Evolutionary conservation across 2,329 filamentous ascomycete genomes (phyloP).

Genomic region (Pseudogymnoascus sp.): DNA sequence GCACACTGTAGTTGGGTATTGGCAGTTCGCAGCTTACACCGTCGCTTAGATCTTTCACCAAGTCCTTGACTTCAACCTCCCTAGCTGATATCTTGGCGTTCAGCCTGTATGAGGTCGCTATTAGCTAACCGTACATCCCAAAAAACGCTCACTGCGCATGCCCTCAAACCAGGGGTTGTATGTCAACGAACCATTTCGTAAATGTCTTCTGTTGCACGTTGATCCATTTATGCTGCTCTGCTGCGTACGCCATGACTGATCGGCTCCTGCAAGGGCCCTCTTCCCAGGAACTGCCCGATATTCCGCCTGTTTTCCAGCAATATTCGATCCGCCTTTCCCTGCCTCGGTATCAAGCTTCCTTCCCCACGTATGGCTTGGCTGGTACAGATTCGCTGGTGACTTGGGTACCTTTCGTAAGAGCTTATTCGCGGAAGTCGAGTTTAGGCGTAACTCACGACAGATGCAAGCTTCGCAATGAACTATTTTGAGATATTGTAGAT

Average conservation of each 20-base stretch:
- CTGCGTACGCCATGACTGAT: slow-evolving; percentile 48
- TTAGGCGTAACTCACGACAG: neutral
- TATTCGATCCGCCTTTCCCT: neutral
- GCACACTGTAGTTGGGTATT: slow-evolving; percentile 8
- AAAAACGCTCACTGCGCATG: slow-evolving; percentile 14
- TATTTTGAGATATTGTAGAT: neutral
- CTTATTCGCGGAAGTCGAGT: neutral
- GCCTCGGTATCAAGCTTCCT: neutral
- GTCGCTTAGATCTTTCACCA: slow-evolving; percentile 85
- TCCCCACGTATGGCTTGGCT: slow-evolving; percentile 3
- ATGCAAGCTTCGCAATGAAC: too few species aligned
- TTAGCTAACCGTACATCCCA: neutral
- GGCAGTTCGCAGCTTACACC: slow-evolving; percentile 55
- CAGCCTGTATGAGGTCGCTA: slow-evolving; percentile 50
- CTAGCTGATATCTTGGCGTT: slow-evolving; percentile 87
- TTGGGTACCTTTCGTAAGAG: neutral
- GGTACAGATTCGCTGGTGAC: neutral
- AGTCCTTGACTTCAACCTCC: slow-evolving; percentile 71
- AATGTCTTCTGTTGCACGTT: slow-evolving; percentile 97
- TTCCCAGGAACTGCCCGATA: neutral
- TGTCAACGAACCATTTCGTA: slow-evolving; percentile 70
- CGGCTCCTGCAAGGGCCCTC: neutral
- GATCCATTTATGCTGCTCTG: slow-evolving; percentile 60
- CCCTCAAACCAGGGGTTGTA: neutral
- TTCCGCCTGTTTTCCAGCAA: neutral